Base-by-base conservation (phyloP, 108 stramenopile species). In the Nitzschia sp. region DNA sequence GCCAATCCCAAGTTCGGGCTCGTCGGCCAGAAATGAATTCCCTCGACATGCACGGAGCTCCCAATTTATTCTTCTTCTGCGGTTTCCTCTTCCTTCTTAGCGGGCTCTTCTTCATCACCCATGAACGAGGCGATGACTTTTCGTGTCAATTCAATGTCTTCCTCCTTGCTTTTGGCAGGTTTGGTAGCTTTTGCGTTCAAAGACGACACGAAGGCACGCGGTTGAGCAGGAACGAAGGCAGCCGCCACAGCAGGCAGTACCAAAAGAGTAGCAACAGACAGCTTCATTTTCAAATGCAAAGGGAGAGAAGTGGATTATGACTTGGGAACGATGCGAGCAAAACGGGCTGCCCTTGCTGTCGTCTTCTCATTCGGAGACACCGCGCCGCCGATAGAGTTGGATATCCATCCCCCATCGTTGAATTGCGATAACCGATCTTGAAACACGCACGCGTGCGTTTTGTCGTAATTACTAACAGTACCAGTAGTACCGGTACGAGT, bases 71-170 rank as follows among this genome's bases (percentile, higher is more conserved):
- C 19, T 34, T 54, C 36, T 54, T 67, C 53, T 44, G 56, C 27
- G 9, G 48, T n/a, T 17, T 54, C 41, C 56, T 45, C 36, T 46
- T 68, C 67, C 28, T 54, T 22, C 23, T 54, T 38, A 36, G 23
- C 27, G 30, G 56, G 55, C 21, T 54, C 44, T 17, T 2, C 44
- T 2, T 36, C 44, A 36, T 55, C 45, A 2, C 25, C 53, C 23
- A 47, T 50, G 63, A 64, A 48, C 17, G 13, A 48, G 63, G 44
- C 27, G 11, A 67, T 54, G 34, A 55, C 48, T 38, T 36, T 58
- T 53, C 82, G 72, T 21, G 87, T 85, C 76, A 83, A 60, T 60
- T 83, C 87, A 22, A 85, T 55, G 58, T 88, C 87, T 66, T 88
- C 87, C 30, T 80, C 87, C 33, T 53, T 53, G 60, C 58, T 56